phyloP scores from a whole-genome alignment of 2,329 filamentous ascomycete genomes.

The Neonectria hederae region DNA sequence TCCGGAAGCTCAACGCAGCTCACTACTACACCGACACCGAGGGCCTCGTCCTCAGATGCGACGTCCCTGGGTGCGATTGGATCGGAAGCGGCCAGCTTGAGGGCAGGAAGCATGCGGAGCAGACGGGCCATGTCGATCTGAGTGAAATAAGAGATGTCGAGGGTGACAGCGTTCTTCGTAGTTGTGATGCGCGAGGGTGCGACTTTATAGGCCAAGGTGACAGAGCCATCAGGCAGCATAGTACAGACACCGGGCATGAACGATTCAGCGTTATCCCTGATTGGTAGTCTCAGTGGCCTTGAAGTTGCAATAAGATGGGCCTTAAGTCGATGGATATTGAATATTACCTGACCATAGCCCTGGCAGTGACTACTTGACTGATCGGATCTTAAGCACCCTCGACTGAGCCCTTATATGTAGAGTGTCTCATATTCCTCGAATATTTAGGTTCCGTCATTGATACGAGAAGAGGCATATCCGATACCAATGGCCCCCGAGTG shows the following conservation, averaged over 20 bases:
- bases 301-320: neutral
- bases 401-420: too few relatives aligned
- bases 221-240: slow-evolving; percentile 66
- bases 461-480: neutral
- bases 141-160: slow-evolving; percentile 80
- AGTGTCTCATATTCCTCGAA: neutral
- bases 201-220: slow-evolving; percentile 74
- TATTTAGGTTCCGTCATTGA: neutral
- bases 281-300: slow-evolving; percentile 29
- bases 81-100: slow-evolving; percentile 73
- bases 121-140: slow-evolving; percentile 69
- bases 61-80: slow-evolving; percentile 69
- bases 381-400: neutral
- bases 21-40: slow-evolving; percentile 93
- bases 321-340: neutral
- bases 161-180: slow-evolving; percentile 79
- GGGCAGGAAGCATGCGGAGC: slow-evolving; percentile 68
- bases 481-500: neutral
- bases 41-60: slow-evolving; percentile 81
- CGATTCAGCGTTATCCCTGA: slow-evolving; percentile 52
- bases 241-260: slow-evolving; percentile 67
- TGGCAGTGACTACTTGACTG: neutral
- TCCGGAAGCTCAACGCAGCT: slow-evolving; percentile 69
- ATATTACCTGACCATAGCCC: neutral
- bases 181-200: slow-evolving; percentile 73